Percentiles rank a stretch among this genome's conserved stretches.
Conservation (phyloP, 2,329 filamentous ascomycete species). For the Aspergillus clavatus region DNA sequence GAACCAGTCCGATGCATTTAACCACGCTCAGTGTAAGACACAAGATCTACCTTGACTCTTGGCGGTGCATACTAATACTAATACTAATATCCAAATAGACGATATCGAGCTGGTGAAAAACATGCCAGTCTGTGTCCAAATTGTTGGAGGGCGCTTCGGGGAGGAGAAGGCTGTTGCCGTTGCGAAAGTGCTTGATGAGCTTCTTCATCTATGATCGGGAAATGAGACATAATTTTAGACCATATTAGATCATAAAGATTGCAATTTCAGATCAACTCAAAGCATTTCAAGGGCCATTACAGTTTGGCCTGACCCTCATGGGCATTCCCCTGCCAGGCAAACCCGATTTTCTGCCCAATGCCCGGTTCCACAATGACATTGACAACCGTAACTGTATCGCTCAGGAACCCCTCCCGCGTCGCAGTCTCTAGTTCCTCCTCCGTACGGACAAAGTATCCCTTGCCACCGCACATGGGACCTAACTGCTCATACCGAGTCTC, state of each 20-base stretch:
- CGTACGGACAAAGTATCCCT: constrained; percentile 49
- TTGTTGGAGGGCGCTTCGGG: constrained; percentile 30
- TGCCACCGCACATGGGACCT: constrained; percentile 52
- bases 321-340: constrained; percentile 33
- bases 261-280: neutral
- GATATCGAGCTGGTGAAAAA: constrained; percentile 27
- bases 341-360: constrained; percentile 37
- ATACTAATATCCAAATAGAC: constrained; percentile 17
- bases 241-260: constrained; percentile 9
- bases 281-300: constrained; percentile 9
- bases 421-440: constrained; percentile 49
- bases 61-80: too few relatives aligned
- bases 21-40: constrained; percentile 33
- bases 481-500: constrained; percentile 54
- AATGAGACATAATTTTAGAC: too few relatives aligned
- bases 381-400: constrained; percentile 46
- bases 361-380: constrained; percentile 55
- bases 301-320: constrained; percentile 24
- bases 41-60: too few relatives aligned
- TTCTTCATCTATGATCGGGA: constrained; percentile 5
- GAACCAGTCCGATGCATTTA: constrained; percentile 47
- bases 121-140: constrained; percentile 31
- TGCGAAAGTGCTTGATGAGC: constrained; percentile 26
- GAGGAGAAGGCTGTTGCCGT: constrained; percentile 31
- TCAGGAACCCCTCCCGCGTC: constrained; percentile 48